A percentile compares a stretch with the other conserved stretches of the same genome.
Evolutionary conservation across 176 grass and related monocot genomes (phyloP).

Genomic region (Oryza glumipatula): DNA sequence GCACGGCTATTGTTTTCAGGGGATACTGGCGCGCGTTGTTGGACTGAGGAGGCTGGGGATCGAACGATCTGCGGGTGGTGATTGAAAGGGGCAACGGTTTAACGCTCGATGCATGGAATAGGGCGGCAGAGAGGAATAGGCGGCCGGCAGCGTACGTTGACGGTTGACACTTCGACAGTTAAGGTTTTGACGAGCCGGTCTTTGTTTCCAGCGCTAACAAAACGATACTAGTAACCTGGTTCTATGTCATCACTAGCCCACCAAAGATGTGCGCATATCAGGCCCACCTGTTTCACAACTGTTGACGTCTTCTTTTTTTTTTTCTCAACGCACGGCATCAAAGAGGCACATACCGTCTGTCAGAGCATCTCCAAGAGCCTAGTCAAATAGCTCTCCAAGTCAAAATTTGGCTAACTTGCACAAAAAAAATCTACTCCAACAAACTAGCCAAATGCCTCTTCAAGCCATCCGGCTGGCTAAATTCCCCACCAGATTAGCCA

Average conservation of each 20-base stretch:
- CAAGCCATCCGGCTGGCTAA: no score
- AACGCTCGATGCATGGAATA: background rate
- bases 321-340: no score
- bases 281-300: no score
- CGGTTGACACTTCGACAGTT: background rate
- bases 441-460: no score
- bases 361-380: no score
- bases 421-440: no score
- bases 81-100: background rate
- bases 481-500: no score
- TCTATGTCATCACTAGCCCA: background rate
- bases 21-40: conserved; percentile 2
- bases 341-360: no score
- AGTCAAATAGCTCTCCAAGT: no score
- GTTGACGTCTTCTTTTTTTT: no score
- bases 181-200: background rate
- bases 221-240: background rate
- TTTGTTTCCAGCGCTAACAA: background rate
- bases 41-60: background rate
- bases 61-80: background rate
- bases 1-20: background rate
- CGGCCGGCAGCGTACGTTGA: background rate
- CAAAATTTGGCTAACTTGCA: no score
- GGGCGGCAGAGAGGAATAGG: background rate
- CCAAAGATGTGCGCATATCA: background rate